phyloP scores from a whole-genome alignment of 257 asterid genomes.

The Primulina eburnea region DNA sequence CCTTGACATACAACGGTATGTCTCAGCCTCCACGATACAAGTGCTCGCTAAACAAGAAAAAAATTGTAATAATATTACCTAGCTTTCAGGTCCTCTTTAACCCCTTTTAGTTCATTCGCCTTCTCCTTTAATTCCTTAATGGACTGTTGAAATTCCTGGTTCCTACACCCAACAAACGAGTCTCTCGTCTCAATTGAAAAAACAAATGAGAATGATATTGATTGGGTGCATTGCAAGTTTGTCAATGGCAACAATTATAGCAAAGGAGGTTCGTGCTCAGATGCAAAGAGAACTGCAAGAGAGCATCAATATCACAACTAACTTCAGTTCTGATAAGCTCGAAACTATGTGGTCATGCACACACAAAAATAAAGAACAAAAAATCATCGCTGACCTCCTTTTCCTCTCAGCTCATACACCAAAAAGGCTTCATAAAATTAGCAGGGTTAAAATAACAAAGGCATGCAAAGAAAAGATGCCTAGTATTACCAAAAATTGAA shows the following conservation, averaged over 20 bases:
- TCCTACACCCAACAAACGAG: constrained; percentile 41
- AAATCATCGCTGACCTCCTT: neutral
- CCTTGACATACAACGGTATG: constrained; percentile 99
- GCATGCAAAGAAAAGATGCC: neutral
- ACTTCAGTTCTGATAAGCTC: neutral
- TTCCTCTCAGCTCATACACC: neutral
- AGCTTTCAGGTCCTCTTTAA: constrained; percentile 69
- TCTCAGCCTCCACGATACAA: constrained; percentile 67
- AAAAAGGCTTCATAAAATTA: neutral
- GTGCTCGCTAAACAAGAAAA: constrained; percentile 21
- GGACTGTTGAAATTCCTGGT: constrained; percentile 63
- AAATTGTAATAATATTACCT: constrained; percentile 46
- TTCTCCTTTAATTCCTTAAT: constrained; percentile 76
- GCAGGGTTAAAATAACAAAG: neutral
- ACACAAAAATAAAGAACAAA: no score
- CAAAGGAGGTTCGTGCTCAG: neutral
- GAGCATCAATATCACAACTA: neutral
- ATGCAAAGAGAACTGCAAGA: no score
- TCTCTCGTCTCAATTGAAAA: neutral
- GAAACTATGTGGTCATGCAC: neutral
- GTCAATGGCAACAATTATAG: neutral
- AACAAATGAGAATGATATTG: neutral
- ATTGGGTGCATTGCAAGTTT: neutral
- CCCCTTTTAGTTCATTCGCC: constrained; percentile 69
- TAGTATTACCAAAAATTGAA: neutral